phyloP scores from a whole-genome alignment of 2,329 filamentous ascomycete genomes.

The Alternaria conjuncta region DNA sequence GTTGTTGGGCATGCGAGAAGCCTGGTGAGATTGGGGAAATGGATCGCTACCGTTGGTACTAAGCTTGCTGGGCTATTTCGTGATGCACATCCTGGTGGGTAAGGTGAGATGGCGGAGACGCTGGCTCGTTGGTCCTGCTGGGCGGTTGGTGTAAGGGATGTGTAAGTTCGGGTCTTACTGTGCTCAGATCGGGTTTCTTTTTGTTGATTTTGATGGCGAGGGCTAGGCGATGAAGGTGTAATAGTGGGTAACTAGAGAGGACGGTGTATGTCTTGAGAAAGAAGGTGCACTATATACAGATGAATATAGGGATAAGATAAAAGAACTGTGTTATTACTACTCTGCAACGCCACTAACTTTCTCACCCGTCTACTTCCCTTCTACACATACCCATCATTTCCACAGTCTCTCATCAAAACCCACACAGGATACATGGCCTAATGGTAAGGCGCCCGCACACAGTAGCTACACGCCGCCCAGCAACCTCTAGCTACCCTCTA shows the following conservation, averaged over 20 bases:
- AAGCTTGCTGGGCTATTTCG: neutral
- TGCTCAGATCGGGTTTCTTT: neutral
- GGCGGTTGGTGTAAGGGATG: neutral
- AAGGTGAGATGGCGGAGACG: neutral
- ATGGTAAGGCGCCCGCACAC: neutral
- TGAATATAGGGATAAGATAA: neutral
- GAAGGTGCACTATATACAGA: accelerated
- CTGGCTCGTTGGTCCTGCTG: neutral
- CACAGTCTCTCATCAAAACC: neutral
- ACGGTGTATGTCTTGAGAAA: accelerated
- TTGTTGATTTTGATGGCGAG: neutral
- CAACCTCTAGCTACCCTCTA: too few species aligned
- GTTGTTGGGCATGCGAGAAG: neutral
- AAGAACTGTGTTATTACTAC: too few species aligned
- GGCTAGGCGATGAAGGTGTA: accelerated
- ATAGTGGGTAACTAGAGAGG: neutral
- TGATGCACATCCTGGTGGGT: neutral
- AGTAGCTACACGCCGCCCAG: neutral
- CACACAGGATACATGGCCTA: neutral
- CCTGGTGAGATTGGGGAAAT: neutral
- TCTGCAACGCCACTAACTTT: neutral
- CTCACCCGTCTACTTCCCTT: neutral
- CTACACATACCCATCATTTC: neutral
- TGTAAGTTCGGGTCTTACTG: neutral
- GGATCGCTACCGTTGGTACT: neutral